Evolutionary conservation across 352 stramenopile genomes (phyloP).

Genomic region (Hyaloperonospora brassicae): DNA sequence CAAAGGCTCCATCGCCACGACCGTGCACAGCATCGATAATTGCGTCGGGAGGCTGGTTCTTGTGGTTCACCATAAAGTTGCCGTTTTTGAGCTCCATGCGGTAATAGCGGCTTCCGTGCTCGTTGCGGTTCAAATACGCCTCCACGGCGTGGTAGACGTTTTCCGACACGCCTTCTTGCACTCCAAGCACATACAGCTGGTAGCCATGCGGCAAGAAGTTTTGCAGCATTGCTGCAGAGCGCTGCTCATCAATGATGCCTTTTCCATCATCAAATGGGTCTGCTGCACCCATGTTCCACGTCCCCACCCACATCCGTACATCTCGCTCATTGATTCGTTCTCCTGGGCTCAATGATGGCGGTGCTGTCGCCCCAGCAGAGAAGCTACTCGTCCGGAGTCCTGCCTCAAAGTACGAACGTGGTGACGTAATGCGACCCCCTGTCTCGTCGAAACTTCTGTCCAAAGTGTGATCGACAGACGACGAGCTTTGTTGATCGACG

Average conservation of each 20-base stretch:
- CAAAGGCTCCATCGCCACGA: conserved; percentile 70
- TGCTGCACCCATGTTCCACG: conserved; percentile 81
- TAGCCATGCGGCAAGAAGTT: conserved; percentile 74
- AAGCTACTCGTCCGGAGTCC: conserved; percentile 39
- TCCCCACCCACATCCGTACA: conserved; percentile 74
- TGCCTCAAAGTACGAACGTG: conserved; percentile 55
- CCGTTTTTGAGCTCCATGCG: conserved; percentile 72
- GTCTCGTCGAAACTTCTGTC: conserved; percentile 25
- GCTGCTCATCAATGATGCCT: conserved; percentile 70
- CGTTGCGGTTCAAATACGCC: conserved; percentile 71
- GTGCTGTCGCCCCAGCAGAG: conserved; percentile 21
- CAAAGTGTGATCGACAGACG: conserved; percentile 21
- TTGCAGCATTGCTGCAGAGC: conserved; percentile 59
- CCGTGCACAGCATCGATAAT: conserved; percentile 75
- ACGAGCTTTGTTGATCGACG: conserved; percentile 19
- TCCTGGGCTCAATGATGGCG: conserved; percentile 9
- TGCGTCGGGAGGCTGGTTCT: conserved; percentile 53
- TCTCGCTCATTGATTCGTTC: conserved; percentile 41
- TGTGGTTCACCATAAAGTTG: conserved; percentile 58
- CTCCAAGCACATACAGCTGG: conserved; percentile 77
- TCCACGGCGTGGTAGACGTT: conserved; percentile 77
- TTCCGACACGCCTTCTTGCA: conserved; percentile 83
- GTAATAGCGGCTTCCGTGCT: conserved; percentile 46
- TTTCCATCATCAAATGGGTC: conserved; percentile 69
- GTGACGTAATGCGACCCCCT: conserved; percentile 40